Conservation (phyloP, 2,329 filamentous ascomycete genomes). For the Neonectria ditissima region DNA sequence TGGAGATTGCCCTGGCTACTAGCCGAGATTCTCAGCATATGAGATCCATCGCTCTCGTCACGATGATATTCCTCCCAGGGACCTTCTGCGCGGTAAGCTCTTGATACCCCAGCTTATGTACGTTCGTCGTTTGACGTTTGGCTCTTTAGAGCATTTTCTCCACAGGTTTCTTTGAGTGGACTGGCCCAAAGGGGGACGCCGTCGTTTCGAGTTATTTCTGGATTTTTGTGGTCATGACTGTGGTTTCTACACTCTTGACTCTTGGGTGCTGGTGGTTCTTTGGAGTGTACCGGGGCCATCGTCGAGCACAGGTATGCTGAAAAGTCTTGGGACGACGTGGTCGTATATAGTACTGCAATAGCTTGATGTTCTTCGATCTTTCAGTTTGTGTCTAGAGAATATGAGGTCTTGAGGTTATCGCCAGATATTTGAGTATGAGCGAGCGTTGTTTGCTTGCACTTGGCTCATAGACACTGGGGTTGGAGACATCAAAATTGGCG, state of each 20-base stretch:
- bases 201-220: conserved; percentile 17
- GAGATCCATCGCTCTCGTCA: conserved; percentile 25
- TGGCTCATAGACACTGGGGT: too few species aligned
- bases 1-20: conserved; percentile 23
- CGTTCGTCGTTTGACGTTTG: not conserved
- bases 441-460: too few species aligned
- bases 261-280: conserved; percentile 21
- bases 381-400: too few species aligned
- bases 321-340: too few species aligned
- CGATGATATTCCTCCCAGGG: conserved; percentile 28
- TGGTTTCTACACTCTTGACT: conserved; percentile 8
- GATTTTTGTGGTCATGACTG: conserved; percentile 21
- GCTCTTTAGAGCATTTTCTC: conserved; percentile 26
- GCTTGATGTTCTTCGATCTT: too few species aligned
- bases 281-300: conserved; percentile 16
- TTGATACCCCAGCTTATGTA: not conserved
- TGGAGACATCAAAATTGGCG: too few species aligned
- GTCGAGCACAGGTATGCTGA: not conserved
- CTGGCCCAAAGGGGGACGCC: not conserved
- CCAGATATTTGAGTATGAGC: too few species aligned
- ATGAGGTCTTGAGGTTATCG: not conserved
- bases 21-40: conserved; percentile 24
- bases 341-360: too few species aligned
- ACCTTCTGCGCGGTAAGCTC: conserved; percentile 25
- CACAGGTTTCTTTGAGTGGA: conserved; percentile 22